Evolutionary conservation across 495 filamentous ascomycete species (phyloP), one percentile per base, ranked within the genome.

Genomic region (Xylaria sp.): DNA sequence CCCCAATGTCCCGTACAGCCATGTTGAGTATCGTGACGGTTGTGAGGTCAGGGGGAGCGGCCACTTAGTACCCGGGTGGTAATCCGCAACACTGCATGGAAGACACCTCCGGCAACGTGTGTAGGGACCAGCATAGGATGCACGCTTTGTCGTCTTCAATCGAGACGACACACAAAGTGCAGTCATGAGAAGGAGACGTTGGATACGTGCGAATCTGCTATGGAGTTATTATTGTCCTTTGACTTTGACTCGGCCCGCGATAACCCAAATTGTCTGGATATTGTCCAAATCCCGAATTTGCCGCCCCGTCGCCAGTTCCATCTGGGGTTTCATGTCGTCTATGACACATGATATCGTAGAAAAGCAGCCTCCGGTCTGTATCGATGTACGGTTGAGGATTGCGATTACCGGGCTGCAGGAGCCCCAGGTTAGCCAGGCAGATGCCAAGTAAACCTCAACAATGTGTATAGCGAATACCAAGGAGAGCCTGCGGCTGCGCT

Each of bases 31-130:
- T 43, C 59, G 35, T 62, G 37, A 62, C 35, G 59, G 62, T 11
- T 29, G 64, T 67, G n/a, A 43, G 48, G 64, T 55, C 48, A 67
- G 64, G 48, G 64, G 48, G 43, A 19, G 35, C n/a, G 37, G 48
- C 64, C 64, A 35, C 48, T 67, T 21, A 67, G 9, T 19, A 55
- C 44, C 64, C 48, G 48, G 63, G n/a, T 50, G 48, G 64, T 33
- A 67, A 53, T 67, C 62, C 62, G 62, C 43, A 37, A 66, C 48
- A 21, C 64, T 67, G 64, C 43, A 67, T 48, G n/a, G 46, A 67
- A 67, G 64, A 67, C 48, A 41, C 50, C 33, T 40, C 35, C 64
- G 19, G 64, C 33, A 29, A 67, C 48, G 48, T 41, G 35, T 41
- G 33, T 35, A 43, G 46, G 35, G 35, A 26, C 64, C 21, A 35